Evolutionary conservation across 306 rosid species (phyloP).

Genomic region (Canavalia gladiata): DNA sequence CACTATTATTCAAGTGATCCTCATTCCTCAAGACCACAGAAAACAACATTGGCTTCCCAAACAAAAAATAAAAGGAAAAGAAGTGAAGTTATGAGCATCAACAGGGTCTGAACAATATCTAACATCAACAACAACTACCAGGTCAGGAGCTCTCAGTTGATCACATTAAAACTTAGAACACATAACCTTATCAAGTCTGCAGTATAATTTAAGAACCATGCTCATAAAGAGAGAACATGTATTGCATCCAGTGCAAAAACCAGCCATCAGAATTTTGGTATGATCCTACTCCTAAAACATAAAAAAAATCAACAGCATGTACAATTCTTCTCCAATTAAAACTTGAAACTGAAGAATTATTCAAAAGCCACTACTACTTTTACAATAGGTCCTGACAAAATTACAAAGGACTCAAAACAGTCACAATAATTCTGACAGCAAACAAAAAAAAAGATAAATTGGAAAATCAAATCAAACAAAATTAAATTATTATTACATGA

Average conservation of each 20-base stretch:
- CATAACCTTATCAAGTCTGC: background rate
- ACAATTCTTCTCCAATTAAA: constrained; percentile 8
- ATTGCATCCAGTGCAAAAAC: background rate
- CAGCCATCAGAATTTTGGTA: constrained; percentile 8
- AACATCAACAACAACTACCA: background rate
- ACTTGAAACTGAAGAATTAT: constrained; percentile 9
- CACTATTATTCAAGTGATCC: background rate
- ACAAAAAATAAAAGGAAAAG: background rate
- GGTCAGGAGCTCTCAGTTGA: background rate
- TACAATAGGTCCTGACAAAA: constrained; percentile 2
- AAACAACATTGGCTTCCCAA: background rate
- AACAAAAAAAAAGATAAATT: background rate
- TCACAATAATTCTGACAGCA: background rate
- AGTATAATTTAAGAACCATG: background rate
- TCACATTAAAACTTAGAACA: background rate
- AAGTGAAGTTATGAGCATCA: background rate
- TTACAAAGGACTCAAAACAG: background rate
- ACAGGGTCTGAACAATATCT: background rate
- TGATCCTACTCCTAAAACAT: constrained; percentile 6
- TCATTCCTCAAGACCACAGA: background rate
- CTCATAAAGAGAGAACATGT: background rate
- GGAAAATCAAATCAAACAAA: constrained; percentile 1
- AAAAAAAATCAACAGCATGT: background rate
- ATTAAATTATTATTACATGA: background rate
- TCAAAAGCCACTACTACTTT: background rate